Evolutionary conservation across 768 basidiomycete genomes (phyloP).

Genomic region (Calocera cornea): DNA sequence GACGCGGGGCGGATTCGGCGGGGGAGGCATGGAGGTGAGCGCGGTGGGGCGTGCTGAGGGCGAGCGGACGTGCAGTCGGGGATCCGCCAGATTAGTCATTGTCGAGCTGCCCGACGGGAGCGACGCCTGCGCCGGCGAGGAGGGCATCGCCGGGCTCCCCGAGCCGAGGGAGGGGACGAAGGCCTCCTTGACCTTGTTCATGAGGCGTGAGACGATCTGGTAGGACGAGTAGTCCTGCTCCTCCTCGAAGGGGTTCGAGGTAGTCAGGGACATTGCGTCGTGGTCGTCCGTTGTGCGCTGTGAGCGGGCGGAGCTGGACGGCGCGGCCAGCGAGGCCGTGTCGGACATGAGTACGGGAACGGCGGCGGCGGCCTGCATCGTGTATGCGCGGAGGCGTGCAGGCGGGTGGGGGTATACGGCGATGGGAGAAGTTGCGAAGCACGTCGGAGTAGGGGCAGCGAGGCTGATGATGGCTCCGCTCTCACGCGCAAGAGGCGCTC

Average conservation of each 20-base stretch:
- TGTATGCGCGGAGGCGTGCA: background rate
- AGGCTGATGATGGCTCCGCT: background rate
- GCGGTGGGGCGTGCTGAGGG: slow-evolving; percentile 14
- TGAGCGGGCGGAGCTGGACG: background rate
- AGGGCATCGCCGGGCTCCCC: slow-evolving; percentile 29
- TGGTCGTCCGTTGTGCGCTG: background rate
- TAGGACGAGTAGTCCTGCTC: slow-evolving; percentile 81
- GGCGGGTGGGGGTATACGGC: background rate
- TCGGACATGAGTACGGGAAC: too few relatives aligned
- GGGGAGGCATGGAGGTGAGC: slow-evolving; percentile 18
- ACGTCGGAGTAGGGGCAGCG: background rate
- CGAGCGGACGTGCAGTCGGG: slow-evolving; percentile 11
- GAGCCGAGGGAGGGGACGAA: slow-evolving; percentile 53
- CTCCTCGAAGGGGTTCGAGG: slow-evolving; percentile 86
- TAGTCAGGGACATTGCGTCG: slow-evolving; percentile 38
- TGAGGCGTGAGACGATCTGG: slow-evolving; percentile 64
- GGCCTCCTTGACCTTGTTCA: slow-evolving; percentile 70
- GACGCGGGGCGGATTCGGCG: slow-evolving; percentile 19
- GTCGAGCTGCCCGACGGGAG: background rate
- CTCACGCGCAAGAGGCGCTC: background rate
- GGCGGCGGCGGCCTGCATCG: background rate
- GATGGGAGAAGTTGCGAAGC: background rate
- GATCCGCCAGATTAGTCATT: background rate
- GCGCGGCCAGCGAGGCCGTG: background rate
- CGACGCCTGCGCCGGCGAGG: background rate